Evolutionary conservation across 2,329 filamentous ascomycete species (phyloP), one percentile per base, ranked within the genome.

Genomic region (Endocalyx cinctus): DNA sequence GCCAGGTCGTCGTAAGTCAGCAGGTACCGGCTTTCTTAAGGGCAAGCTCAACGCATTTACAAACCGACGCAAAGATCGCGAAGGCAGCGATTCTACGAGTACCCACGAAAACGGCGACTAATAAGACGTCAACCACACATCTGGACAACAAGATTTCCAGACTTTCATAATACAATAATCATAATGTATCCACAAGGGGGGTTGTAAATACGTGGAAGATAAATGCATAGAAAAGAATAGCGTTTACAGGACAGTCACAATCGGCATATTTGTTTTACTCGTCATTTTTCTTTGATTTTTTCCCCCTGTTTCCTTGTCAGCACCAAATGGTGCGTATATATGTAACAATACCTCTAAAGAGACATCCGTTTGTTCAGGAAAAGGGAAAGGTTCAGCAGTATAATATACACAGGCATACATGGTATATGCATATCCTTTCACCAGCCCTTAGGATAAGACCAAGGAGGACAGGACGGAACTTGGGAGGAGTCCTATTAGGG

Each of bases 21-120:
- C 43, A 7, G 50, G 52, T 5, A 40, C 52, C 13, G 52, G 57
- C 3, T 62, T 60, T 34, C 39, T 66, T 5, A 51, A 52, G 18
- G 62, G 63, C 17, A 65, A 57, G 40, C 26, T 62, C 10, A 62
- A 43, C 30, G 58, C 58, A 14, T 22, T 56, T 3, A 43, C 52
- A 10, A 47, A 36, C 30, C 51, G 51, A 15, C 44, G 45, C 14
- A 53, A 46, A 27, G 47, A 55, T 31, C 45, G 48, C 13, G 50
- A 52, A 10, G 35, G 17, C 30, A 39, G 35, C 26, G 38, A 44
- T 23, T 37, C 40, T 17, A 13, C 35, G 6, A 42, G 31, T 27
- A 33, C 22, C 19, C 10, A 15, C 22, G 29, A 20, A 11, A 25
- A 17, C 12, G 16, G 18, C 13, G 10, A 35, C 16, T 31, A 34